Conservation (phyloP, 176 grass and related monocot species). For the Eremochloa ophiuroides region DNA sequence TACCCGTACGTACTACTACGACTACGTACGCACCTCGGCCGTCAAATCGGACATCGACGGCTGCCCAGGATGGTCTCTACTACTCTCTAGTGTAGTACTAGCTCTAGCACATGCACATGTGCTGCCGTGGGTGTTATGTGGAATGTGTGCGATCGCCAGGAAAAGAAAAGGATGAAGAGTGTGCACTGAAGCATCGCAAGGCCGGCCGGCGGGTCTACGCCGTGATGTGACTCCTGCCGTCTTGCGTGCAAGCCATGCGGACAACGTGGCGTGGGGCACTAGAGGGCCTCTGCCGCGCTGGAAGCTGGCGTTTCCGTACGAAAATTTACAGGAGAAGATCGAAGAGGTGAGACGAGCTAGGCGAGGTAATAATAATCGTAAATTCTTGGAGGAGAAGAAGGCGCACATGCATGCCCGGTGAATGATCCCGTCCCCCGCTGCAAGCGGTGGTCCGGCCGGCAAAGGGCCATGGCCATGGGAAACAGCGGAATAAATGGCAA, state of each 20-base stretch:
- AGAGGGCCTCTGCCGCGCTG: too few species aligned
- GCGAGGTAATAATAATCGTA: too few species aligned
- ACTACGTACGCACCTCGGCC: not conserved
- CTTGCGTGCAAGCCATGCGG: not conserved
- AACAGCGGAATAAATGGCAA: conserved; percentile 40
- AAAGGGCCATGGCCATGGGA: not conserved
- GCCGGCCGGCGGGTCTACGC: not conserved
- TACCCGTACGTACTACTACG: not conserved
- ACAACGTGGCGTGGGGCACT: not conserved
- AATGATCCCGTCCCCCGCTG: conserved; percentile 15
- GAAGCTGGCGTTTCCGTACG: not conserved
- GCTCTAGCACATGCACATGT: not conserved
- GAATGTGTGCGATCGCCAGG: not conserved
- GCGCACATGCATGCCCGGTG: conserved; percentile 1
- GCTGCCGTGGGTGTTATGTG: not conserved
- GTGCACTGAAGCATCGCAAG: not conserved
- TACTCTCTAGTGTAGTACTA: not conserved
- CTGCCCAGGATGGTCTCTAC: not conserved
- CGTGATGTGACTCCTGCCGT: not conserved
- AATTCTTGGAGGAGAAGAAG: not conserved
- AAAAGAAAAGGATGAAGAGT: not conserved
- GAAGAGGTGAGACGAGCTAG: not conserved
- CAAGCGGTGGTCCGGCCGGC: conserved; percentile 23
- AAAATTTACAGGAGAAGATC: not conserved
- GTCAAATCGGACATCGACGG: not conserved